Conservation (phyloP, 148 eudicot genomes). For the Silene latifolia region DNA sequence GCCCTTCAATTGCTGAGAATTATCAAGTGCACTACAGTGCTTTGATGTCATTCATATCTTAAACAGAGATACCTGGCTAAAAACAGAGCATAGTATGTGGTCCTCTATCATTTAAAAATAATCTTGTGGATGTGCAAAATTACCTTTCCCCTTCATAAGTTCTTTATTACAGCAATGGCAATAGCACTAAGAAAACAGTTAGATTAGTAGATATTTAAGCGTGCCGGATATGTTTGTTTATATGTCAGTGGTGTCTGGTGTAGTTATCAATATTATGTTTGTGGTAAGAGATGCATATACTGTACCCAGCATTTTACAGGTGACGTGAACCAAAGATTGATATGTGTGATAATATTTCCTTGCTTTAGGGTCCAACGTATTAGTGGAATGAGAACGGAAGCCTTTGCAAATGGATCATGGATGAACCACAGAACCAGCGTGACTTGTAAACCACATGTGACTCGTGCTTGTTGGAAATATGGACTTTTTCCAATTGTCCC, state of each 20-base stretch:
- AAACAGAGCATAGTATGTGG: background rate
- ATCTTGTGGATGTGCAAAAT: background rate
- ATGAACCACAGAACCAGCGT: constrained; percentile 13
- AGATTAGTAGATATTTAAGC: constrained; percentile 17
- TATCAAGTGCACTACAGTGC: no score
- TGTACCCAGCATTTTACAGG: constrained; percentile 14
- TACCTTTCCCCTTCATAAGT: constrained; percentile 14
- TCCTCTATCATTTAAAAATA: background rate
- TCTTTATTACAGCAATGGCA: constrained; percentile 16
- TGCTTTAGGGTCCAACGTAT: constrained; percentile 24
- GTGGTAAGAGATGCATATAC: constrained; percentile 25
- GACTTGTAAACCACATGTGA: constrained; percentile 20
- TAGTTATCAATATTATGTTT: constrained; percentile 17
- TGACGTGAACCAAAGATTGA: constrained; percentile 21
- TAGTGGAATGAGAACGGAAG: constrained; percentile 23
- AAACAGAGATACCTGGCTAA: background rate
- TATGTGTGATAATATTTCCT: constrained; percentile 20
- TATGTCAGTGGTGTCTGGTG: constrained; percentile 10
- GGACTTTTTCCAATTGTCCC: no score
- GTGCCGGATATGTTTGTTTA: constrained; percentile 22
- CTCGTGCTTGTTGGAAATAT: constrained; percentile 17
- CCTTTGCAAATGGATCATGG: constrained; percentile 12
- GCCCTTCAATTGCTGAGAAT: background rate
- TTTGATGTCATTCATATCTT: background rate
- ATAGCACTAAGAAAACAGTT: constrained; percentile 19